Conservation (phyloP, 805 yeast species). For the Sugiyamaella valdiviana region DNA sequence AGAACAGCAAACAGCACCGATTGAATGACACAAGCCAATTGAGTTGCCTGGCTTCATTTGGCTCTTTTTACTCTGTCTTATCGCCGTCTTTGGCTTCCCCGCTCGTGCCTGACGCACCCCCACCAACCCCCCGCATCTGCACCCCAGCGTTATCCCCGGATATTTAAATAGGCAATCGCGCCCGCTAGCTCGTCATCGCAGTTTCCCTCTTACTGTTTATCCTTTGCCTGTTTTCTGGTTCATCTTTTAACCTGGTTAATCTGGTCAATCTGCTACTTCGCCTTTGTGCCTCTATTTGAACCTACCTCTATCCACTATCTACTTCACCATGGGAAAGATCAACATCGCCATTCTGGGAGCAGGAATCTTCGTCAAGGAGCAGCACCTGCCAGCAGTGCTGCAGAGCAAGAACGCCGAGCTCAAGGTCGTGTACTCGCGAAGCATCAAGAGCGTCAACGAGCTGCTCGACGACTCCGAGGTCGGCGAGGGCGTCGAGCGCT, state of each 20-base stretch:
- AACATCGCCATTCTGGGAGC: conserved; percentile 17
- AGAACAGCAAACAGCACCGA: not conserved
- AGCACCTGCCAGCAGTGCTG: conserved; percentile 14
- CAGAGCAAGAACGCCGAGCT: conserved; percentile 8
- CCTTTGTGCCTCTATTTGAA: too few species aligned
- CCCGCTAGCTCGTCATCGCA: not conserved
- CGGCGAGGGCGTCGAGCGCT: conserved; percentile 10
- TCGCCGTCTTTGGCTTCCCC: too few species aligned
- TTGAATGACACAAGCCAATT: too few species aligned
- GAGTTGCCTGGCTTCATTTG: too few species aligned
- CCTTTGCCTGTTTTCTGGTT: not conserved
- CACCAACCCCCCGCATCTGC: too few species aligned
- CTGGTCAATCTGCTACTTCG: too few species aligned
- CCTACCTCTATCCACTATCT: too few species aligned
- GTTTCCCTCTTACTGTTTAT: not conserved
- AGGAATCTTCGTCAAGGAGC: conserved; percentile 15
- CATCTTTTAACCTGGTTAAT: too few species aligned
- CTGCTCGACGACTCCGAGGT: conserved; percentile 9
- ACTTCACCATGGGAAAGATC: conserved; percentile 4
- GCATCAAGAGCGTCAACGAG: conserved; percentile 13
- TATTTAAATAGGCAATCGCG: not conserved
- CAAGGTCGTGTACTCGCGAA: conserved; percentile 16
- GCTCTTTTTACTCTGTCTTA: too few species aligned
- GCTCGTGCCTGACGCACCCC: too few species aligned
- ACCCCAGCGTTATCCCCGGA: too few species aligned